These are phyloP conservation scores for Phaeodactylum tricornutum DNA, from an alignment of 108 stramenopile species.

Conservation along the genomic window DNA sequence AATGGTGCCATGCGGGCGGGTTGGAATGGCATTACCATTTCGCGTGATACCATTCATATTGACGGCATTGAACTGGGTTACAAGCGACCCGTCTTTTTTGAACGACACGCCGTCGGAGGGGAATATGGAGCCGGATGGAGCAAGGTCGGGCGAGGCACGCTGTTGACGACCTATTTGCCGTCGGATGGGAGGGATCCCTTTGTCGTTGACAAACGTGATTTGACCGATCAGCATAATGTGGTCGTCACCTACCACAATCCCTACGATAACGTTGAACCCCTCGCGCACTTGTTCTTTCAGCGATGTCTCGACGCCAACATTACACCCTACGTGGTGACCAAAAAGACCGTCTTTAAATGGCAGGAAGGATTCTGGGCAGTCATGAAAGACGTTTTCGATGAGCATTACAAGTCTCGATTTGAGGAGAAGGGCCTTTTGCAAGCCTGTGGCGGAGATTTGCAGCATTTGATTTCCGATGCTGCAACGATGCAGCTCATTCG, in stretches of 20 bases:
- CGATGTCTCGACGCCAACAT: constrained; percentile 83
- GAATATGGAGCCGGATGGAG: constrained; percentile 95
- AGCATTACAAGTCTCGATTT: constrained; percentile 77
- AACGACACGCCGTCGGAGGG: constrained; percentile 95
- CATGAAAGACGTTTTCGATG: constrained; percentile 91
- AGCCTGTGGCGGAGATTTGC: constrained; percentile 81
- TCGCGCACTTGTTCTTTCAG: constrained; percentile 91
- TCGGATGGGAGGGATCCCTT: constrained; percentile 69
- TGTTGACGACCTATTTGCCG: constrained; percentile 89
- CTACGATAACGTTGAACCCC: constrained; percentile 87
- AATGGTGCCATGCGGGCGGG: constrained; percentile 95
- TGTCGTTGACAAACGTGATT: constrained; percentile 89
- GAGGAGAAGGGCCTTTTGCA: constrained; percentile 76
- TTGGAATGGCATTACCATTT: constrained; percentile 97
- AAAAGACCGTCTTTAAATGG: constrained; percentile 99
- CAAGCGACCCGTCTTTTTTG: constrained; percentile 92
- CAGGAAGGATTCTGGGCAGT: constrained; percentile 95
- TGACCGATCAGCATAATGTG: constrained; percentile 89
- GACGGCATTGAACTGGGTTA: constrained; percentile 94
- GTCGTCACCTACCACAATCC: constrained; percentile 97
- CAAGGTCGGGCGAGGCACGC: constrained; percentile 79
- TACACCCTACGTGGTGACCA: constrained; percentile 95
- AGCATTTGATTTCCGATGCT: constrained; percentile 94
- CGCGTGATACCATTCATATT: constrained; percentile 97
- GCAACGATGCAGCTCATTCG: constrained; percentile 97